Percentiles rank a stretch among this genome's conserved stretches.
phyloP scores from a whole-genome alignment of 1,284 basidiomycete genomes.

The Lentinula novae-zelandiae region DNA sequence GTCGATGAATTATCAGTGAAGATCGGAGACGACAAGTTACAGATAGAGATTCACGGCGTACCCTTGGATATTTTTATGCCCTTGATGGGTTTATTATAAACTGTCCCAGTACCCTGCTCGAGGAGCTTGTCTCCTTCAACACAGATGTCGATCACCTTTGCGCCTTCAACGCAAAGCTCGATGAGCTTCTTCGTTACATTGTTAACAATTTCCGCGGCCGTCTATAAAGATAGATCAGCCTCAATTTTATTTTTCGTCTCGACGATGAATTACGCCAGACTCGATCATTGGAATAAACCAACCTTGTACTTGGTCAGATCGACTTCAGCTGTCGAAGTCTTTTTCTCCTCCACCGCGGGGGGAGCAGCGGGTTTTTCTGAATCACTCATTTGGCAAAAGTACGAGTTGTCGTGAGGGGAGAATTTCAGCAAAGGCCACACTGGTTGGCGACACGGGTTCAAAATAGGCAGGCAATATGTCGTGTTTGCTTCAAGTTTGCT shows the following conservation, averaged over 20 bases:
- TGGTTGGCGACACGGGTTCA: neutral
- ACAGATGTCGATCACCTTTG: constrained; percentile 89
- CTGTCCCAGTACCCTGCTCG: constrained; percentile 78
- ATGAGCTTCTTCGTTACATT: constrained; percentile 86
- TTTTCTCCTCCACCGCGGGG: constrained; percentile 37
- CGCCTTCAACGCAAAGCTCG: constrained; percentile 72
- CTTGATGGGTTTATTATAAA: constrained; percentile 90
- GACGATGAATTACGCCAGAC: neutral
- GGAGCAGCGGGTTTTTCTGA: constrained; percentile 34
- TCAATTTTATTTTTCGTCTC: constrained; percentile 4
- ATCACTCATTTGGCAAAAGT: neutral
- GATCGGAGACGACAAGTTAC: neutral
- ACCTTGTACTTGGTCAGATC: constrained; percentile 86
- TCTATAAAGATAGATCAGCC: constrained; percentile 37
- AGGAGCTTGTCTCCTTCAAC: constrained; percentile 90
- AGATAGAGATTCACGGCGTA: constrained; percentile 30
- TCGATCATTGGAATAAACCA: constrained; percentile 13
- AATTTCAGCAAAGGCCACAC: neutral
- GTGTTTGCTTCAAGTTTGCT: neutral
- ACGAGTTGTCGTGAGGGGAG: neutral
- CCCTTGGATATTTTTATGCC: constrained; percentile 87
- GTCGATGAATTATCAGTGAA: constrained; percentile 5
- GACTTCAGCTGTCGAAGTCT: constrained; percentile 52
- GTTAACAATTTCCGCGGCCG: constrained; percentile 87
- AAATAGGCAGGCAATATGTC: neutral